Evolutionary conservation across 1,284 basidiomycete genomes (phyloP), one percentile per base, ranked within the genome.

Genomic region (Phylloporus gajari): DNA sequence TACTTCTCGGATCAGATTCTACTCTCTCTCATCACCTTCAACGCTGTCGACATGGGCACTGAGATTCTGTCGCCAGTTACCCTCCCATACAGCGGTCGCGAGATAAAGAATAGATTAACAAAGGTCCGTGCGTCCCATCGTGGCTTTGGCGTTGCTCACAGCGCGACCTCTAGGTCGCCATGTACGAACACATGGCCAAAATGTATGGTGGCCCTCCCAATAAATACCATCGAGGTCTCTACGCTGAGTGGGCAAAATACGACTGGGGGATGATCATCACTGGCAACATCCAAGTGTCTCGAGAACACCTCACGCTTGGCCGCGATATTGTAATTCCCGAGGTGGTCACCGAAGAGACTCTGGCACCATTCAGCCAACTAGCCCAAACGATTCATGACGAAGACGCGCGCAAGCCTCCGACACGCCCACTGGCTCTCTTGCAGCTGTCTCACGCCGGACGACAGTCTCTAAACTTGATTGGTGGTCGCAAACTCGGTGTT

Each of bases 201-300:
- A 85, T 93, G 44, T 85, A 85, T 21, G 94, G 95, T n/a, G 93
- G 94, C 0, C 87, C 89, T 23, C 95, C 96, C 0, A 94, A 93
- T 71, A 76, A 84, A 25, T 82, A 86, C 51, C 93, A 96, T 79
- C 82, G 88, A 56, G 79, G 83, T 2, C 86, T 98, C 35, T 98
- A 99, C 81, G 83, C 88, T 1, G 84, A 86, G 75, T 99, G 97
- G 96, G 90, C 91, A 0, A 81, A 86, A 53, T 90, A 92, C 7
- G 88, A 88, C 30, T 98, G 95, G 95, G 97, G 96, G 1, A 94
- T 98, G 86, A 86, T 98, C 68, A 85, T 97, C 67, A 96, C 97
- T 0, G 96, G 97, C 25, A 98, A 98, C 77, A 89, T 97, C 3
- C 94, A 95, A 76, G 91, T 98, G 44, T 91, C 91, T 62, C 78